phyloP scores from a whole-genome alignment of 2,329 filamentous ascomycete genomes.

The Pseudogymnoascus verrucosus region DNA sequence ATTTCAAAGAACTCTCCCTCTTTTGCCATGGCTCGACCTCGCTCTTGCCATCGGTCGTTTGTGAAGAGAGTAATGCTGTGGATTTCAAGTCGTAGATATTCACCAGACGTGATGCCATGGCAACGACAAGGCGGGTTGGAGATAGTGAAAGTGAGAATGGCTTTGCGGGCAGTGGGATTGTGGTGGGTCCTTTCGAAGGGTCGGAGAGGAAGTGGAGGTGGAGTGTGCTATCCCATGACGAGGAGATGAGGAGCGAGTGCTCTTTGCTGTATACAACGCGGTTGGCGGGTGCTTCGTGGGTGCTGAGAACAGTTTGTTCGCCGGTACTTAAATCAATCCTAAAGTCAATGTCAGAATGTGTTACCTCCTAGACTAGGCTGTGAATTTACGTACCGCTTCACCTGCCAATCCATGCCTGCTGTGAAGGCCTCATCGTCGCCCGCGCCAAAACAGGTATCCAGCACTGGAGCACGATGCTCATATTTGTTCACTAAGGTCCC shows the following conservation, averaged over 20 bases:
- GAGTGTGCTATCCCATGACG: constrained; percentile 87
- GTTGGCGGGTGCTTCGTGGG: constrained; percentile 72
- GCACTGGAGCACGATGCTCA: constrained; percentile 74
- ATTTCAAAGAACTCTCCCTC: constrained; percentile 89
- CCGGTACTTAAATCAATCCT: constrained; percentile 66
- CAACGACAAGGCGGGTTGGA: constrained; percentile 77
- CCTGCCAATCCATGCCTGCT: constrained; percentile 78
- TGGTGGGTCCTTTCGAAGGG: constrained; percentile 47
- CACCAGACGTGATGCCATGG: constrained; percentile 89
- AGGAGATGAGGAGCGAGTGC: constrained; percentile 73
- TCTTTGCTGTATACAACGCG: constrained; percentile 73
- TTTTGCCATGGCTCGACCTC: constrained; percentile 79
- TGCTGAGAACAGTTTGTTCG: constrained; percentile 66
- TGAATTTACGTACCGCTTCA: constrained; percentile 51
- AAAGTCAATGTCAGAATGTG: background rate
- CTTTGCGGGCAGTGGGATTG: constrained; percentile 70
- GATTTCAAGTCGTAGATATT: constrained; percentile 85
- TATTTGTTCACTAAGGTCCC: constrained; percentile 62
- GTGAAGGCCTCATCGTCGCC: constrained; percentile 78
- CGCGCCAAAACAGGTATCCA: constrained; percentile 86
- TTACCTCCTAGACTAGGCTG: background rate
- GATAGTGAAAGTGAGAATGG: constrained; percentile 79
- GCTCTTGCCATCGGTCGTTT: constrained; percentile 35
- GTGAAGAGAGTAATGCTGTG: constrained; percentile 48
- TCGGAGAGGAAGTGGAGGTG: constrained; percentile 65